A percentile compares a stretch with the other conserved stretches of the same genome.
phyloP scores from a whole-genome alignment of 371 early-diverging fungal genomes.

The Apophysomyces ossiformis region DNA sequence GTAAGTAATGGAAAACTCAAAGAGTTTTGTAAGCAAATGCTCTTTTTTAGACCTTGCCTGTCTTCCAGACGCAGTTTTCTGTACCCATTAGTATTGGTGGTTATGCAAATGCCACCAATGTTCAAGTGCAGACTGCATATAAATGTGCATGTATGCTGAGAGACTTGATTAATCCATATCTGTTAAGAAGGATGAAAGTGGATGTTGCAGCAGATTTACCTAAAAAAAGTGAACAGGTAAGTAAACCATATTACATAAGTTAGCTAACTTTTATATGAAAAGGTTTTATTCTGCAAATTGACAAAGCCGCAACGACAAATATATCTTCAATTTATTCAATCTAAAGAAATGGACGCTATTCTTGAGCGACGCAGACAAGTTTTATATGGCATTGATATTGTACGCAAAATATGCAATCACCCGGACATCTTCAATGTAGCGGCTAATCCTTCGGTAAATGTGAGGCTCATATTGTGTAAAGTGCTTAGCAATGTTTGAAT shows the following conservation, averaged over 20 bases:
- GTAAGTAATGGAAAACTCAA: conserved; percentile 34
- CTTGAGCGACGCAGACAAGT: conserved; percentile 84
- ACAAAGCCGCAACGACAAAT: conserved; percentile 77
- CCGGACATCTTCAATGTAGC: conserved; percentile 76
- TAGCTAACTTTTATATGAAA: background rate
- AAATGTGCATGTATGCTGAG: conserved; percentile 90
- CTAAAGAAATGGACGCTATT: conserved; percentile 76
- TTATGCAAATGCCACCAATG: conserved; percentile 86
- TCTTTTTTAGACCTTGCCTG: conserved; percentile 74
- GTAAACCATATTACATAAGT: background rate
- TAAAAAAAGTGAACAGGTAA: conserved; percentile 90
- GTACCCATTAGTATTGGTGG: conserved; percentile 93
- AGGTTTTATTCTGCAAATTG: conserved; percentile 89
- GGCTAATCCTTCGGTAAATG: conserved; percentile 16
- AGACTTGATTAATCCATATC: conserved; percentile 92
- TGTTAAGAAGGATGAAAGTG: conserved; percentile 92
- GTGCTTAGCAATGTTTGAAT: background rate
- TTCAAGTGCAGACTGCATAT: conserved; percentile 93
- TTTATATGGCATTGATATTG: conserved; percentile 90
- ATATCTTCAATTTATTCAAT: conserved; percentile 80
- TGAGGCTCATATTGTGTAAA: background rate
- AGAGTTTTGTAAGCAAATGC: conserved; percentile 8
- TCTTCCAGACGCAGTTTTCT: conserved; percentile 91
- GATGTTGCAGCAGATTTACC: conserved; percentile 94
- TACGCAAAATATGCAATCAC: conserved; percentile 98